A percentile compares a stretch with the other conserved stretches of the same genome.
phyloP scores from a whole-genome alignment of 768 basidiomycete genomes.

The Collybia sordida region DNA sequence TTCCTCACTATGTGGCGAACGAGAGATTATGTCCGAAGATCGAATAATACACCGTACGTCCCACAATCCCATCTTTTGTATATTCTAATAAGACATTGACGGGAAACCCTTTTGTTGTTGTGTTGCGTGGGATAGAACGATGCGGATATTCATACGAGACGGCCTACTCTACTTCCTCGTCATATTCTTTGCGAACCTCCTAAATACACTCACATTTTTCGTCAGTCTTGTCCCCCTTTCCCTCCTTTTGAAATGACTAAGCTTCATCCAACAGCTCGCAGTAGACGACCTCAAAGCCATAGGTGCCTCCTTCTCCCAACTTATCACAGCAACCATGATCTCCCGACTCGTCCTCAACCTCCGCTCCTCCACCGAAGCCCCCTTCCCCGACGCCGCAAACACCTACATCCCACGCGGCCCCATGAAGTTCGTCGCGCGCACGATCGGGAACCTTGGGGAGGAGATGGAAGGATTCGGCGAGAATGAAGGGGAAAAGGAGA shows the following conservation, averaged over 20 bases:
- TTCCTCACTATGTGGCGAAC: slow-evolving; percentile 11
- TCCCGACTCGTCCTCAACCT: slow-evolving; percentile 30
- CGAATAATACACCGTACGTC: slow-evolving; percentile 13
- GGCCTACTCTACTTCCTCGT: slow-evolving; percentile 26
- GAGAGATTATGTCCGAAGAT: slow-evolving; percentile 7
- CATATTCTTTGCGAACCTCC: slow-evolving; percentile 24
- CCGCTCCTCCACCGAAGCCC: slow-evolving; percentile 9
- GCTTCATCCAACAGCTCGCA: slow-evolving; percentile 16
- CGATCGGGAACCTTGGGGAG: too few relatives aligned
- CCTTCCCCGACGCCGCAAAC: too few relatives aligned
- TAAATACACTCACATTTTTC: slow-evolving; percentile 24
- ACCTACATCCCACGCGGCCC: too few relatives aligned
- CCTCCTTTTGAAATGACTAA: too few relatives aligned
- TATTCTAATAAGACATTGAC: too few relatives aligned
- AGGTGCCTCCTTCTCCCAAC: slow-evolving; percentile 29
- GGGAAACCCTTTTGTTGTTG: too few relatives aligned
- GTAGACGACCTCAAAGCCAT: slow-evolving; percentile 25
- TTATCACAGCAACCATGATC: slow-evolving; percentile 25
- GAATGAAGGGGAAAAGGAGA: too few relatives aligned
- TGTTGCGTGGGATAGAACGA: too few relatives aligned
- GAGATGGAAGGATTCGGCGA: too few relatives aligned
- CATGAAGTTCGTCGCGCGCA: too few relatives aligned
- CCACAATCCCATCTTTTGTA: too few relatives aligned
- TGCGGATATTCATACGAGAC: slow-evolving; percentile 24
- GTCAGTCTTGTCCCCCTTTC: slow-evolving; percentile 12